Base-by-base conservation (phyloP, 1,139 yeast species). In the Diutina mesorugosa region DNA sequence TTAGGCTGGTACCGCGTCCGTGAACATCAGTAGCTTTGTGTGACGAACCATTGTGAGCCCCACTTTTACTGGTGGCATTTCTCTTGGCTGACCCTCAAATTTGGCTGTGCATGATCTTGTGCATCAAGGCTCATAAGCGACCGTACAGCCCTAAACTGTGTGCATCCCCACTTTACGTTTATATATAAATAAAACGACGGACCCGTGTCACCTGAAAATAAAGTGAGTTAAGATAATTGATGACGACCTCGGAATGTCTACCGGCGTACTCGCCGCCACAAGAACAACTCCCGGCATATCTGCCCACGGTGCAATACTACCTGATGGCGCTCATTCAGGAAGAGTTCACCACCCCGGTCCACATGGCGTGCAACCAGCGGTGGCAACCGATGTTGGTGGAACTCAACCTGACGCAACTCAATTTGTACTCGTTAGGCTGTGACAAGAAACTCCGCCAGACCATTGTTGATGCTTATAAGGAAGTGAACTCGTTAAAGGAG, bases 341-440 rank as follows among this genome's bases (percentile, higher is more conserved):
- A 4, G 55, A 53, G 48, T 53, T 53, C n/a, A n/a, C 29, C 18
- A 45, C 55, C n/a, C 55, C 55, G 6, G 45, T 41, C 12, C 47
- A 38, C 29, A 30, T 26, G 47, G n/a, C 21, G 14, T 6, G 26
- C 10, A 14, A 29, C 38, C 10, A 53, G 14, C 21, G 45, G 4
- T 50, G 53, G 53, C 21, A 16, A 56, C 76, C 79, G 0, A 81
- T 78, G 50, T 64, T 78, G 54, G 66, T 80, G n/a, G 84, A 78
- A 59, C 67, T 83, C 57, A 80, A 82, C 66, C 80, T 82, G 59
- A 83, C 86, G 21, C 84, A 80, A 63, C 69, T 83, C 55, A 74
- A 74, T 55, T 58, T 83, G 21, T 75, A 77, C 60, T 66, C 66
- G 30, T 58, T 76, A 26, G 64, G 65, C n/a, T 64, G 65, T 12